Percentiles rank a stretch among this genome's conserved stretches.
These are phyloP conservation scores for Thelephora terrestris DNA, from an alignment of 1,284 basidiomycete genomes.

Conservation along the genomic window DNA sequence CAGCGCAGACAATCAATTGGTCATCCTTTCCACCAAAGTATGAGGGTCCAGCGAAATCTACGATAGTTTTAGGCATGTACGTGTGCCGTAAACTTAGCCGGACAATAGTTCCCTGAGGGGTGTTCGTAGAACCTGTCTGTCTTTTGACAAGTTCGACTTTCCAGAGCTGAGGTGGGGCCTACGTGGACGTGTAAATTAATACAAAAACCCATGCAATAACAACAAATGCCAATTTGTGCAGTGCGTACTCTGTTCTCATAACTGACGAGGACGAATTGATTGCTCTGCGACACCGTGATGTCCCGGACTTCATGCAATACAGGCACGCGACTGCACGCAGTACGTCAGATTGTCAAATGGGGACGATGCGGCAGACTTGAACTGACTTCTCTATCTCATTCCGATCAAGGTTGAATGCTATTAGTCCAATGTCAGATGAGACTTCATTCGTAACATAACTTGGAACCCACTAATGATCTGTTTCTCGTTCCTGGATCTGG, in stretches of 20 bases:
- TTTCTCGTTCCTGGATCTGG: slow-evolving; percentile 66
- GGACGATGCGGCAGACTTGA: background rate
- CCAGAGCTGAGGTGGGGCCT: slow-evolving; percentile 78
- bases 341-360: background rate
- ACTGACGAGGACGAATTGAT: slow-evolving; percentile 57
- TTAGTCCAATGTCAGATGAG: slow-evolving; percentile 1
- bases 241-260: slow-evolving; percentile 56
- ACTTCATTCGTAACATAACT: background rate
- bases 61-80: slow-evolving; percentile 54
- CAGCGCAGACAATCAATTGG: slow-evolving; percentile 65
- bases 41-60: slow-evolving; percentile 71
- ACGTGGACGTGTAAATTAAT: slow-evolving; percentile 3
- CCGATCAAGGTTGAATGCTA: slow-evolving; percentile 64
- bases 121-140: slow-evolving; percentile 21
- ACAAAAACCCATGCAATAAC: background rate
- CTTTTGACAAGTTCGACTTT: slow-evolving; percentile 58
- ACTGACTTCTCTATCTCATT: slow-evolving; percentile 57
- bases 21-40: slow-evolving; percentile 73
- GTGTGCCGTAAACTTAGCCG: slow-evolving; percentile 53
- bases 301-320: slow-evolving; percentile 72
- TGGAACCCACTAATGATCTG: slow-evolving; percentile 53
- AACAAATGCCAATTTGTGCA: background rate
- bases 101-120: slow-evolving; percentile 22
- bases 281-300: slow-evolving; percentile 53
- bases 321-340: slow-evolving; percentile 50